Conservation (phyloP, 2,329 filamentous ascomycete species). For the Penicillium sp. region DNA sequence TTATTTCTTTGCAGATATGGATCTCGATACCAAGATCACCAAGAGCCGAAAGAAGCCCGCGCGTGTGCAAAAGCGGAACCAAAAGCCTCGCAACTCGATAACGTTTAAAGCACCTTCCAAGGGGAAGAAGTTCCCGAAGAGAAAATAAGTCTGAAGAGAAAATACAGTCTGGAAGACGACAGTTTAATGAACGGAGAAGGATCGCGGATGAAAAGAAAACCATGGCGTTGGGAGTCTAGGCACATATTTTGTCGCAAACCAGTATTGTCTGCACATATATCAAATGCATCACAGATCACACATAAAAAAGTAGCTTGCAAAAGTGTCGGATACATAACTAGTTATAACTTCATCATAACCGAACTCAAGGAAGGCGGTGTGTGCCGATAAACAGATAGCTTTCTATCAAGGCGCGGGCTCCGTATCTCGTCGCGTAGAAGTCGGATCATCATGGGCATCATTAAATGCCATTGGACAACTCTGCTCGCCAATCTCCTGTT, state of each 20-base stretch:
- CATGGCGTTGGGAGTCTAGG: constrained; percentile 16
- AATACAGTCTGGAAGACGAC: constrained; percentile 13
- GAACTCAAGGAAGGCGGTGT: constrained; percentile 16
- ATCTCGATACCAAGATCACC: constrained; percentile 31
- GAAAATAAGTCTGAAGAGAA: constrained; percentile 35
- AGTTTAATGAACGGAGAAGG: not conserved
- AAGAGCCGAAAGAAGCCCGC: constrained; percentile 26
- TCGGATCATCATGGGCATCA: constrained; percentile 19
- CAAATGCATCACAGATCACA: constrained; percentile 1
- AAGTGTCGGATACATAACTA: not conserved
- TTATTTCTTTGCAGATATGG: constrained; percentile 34
- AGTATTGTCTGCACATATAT: not conserved
- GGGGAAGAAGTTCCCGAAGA: constrained; percentile 29
- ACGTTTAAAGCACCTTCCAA: constrained; percentile 36
- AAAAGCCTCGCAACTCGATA: constrained; percentile 36
- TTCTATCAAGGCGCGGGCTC: not conserved
- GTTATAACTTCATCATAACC: too few relatives aligned
- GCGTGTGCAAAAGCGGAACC: constrained; percentile 39
- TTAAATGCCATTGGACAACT: constrained; percentile 42
- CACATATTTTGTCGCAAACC: constrained; percentile 1
- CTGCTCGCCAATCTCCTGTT: constrained; percentile 70
- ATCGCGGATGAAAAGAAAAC: not conserved
- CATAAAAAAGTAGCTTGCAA: not conserved
- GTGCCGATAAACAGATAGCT: constrained; percentile 4
- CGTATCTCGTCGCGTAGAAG: not conserved